Evolutionary conservation across 345 rosid species (phyloP), one percentile per base, ranked within the genome.

Genomic region (Brassica rapa): DNA sequence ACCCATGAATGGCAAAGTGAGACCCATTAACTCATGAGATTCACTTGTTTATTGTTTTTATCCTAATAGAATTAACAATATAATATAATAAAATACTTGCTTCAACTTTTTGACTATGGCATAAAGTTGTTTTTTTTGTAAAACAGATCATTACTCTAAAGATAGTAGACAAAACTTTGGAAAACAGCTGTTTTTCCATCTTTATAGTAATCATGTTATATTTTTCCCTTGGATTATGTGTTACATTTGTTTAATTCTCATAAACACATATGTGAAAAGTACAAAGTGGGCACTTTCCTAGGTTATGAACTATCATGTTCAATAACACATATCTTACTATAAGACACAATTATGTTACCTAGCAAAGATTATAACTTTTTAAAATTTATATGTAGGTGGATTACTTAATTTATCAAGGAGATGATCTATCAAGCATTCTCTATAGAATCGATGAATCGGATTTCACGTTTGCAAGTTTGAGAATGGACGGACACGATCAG

Each of bases 331-430:
- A 1, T 53, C 6, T 46, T 62, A 69, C 64, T 55, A 46, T n/a
- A 19, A 25, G 29, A 25, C 29, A 25, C 29, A 3, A 25, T 25
- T 25, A 25, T 25, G 29, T 49, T 46, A 49, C 56, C 56, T 49
- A 49, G n/a, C 56, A 49, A 49, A n/a, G 56, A 25, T 25, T 25
- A 25, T 25, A 25, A 25, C 29, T 25, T 49, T 49, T 49, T 14
- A 49, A 4, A 49, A 68, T 9, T 57, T 68, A 46, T 63, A 12
- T 63, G 51, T 76, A 93, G 98, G 98, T 93, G 69, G 78, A 88
- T 77, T 83, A 87, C 86, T 71, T 89, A 86, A 89, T 86, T 61
- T 83, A 72, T 70, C 88, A 82, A 75, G 93, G 91, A 66, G 91
- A 85, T 79, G 96, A 89, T 82, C 78, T 93, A 24, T 85, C 96